Conservation (phyloP, 2,329 filamentous ascomycete species). For the Mycogone perniciosa region DNA sequence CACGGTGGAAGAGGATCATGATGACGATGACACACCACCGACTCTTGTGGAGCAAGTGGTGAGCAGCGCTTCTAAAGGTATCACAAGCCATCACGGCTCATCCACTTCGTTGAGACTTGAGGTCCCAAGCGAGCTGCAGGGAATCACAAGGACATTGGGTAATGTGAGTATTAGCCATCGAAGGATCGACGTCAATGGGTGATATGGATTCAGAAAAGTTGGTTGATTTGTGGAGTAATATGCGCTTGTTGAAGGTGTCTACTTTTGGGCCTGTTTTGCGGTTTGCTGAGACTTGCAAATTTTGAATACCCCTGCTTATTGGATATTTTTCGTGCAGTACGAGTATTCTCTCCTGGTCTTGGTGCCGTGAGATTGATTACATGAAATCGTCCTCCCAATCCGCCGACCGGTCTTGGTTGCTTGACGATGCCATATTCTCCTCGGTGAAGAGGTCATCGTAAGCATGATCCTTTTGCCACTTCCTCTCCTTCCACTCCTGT, state of each 20-base stretch:
- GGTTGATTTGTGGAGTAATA: not conserved
- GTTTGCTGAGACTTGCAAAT: not conserved
- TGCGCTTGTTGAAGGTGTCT: not conserved
- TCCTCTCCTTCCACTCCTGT: slow-evolving; percentile 80
- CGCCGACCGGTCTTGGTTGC: slow-evolving; percentile 76
- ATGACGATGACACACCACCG: slow-evolving; percentile 15
- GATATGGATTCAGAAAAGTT: not conserved
- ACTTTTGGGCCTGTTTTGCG: not conserved
- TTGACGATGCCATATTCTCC: slow-evolving; percentile 68
- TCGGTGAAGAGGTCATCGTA: slow-evolving; percentile 90
- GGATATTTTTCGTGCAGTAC: not conserved
- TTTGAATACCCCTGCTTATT: slow-evolving; percentile 5
- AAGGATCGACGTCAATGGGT: slow-evolving; percentile 9
- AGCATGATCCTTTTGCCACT: slow-evolving; percentile 94
- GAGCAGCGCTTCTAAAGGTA: slow-evolving; percentile 4
- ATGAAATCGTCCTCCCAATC: slow-evolving; percentile 91
- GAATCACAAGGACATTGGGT: slow-evolving; percentile 26
- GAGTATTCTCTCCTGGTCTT: not conserved
- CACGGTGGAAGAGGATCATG: slow-evolving; percentile 1
- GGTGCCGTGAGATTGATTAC: slow-evolving; percentile 37
- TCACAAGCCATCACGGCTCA: slow-evolving; percentile 18
- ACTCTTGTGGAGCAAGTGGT: not conserved
- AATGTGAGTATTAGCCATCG: slow-evolving; percentile 25
- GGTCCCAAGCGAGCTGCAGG: slow-evolving; percentile 21
- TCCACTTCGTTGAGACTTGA: slow-evolving; percentile 24